phyloP scores from a whole-genome alignment of 2,329 filamentous ascomycete species.

The Penicillium sp. region DNA sequence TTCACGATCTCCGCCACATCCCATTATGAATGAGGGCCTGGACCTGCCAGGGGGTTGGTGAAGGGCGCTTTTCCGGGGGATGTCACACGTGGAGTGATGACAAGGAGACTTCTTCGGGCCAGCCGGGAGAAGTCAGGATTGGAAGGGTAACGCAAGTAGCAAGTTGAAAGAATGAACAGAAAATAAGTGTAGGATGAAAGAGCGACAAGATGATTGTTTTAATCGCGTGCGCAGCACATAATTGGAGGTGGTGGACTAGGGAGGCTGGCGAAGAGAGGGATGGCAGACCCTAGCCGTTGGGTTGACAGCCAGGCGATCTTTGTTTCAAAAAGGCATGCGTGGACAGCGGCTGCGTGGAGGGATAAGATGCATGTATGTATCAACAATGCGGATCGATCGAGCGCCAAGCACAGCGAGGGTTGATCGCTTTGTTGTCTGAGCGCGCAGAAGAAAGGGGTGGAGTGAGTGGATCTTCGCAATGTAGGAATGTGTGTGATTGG shows the following conservation, averaged over 20 bases:
- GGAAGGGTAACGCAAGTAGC: neutral
- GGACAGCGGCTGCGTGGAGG: conserved; percentile 3
- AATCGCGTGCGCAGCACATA: conserved; percentile 24
- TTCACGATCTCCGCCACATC: conserved; percentile 63
- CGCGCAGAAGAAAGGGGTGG: conserved; percentile 25
- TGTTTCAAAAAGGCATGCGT: conserved; percentile 4
- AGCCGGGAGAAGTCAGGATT: conserved; percentile 37
- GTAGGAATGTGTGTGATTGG: conserved; percentile 21
- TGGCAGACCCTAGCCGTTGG: neutral
- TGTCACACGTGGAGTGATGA: conserved; percentile 1
- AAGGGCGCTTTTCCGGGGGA: conserved; percentile 7
- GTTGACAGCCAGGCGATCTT: neutral
- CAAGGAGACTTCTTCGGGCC: conserved; percentile 37
- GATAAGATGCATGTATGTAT: conserved; percentile 2
- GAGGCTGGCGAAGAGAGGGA: conserved; percentile 4
- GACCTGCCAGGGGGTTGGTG: conserved; percentile 34
- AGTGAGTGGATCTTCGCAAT: conserved; percentile 13
- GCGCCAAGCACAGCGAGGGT: conserved; percentile 9
- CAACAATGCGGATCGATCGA: conserved; percentile 11
- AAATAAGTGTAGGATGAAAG: conserved; percentile 1
- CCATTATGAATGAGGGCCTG: conserved; percentile 57
- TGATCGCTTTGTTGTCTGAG: conserved; percentile 17
- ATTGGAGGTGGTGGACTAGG: conserved; percentile 14
- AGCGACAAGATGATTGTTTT: conserved; percentile 20
- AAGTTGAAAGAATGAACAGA: conserved; percentile 1